Percentiles rank a stretch among this genome's conserved stretches.
Evolutionary conservation across 345 rosid species (phyloP).

Genomic region (Litchi chinensis): DNA sequence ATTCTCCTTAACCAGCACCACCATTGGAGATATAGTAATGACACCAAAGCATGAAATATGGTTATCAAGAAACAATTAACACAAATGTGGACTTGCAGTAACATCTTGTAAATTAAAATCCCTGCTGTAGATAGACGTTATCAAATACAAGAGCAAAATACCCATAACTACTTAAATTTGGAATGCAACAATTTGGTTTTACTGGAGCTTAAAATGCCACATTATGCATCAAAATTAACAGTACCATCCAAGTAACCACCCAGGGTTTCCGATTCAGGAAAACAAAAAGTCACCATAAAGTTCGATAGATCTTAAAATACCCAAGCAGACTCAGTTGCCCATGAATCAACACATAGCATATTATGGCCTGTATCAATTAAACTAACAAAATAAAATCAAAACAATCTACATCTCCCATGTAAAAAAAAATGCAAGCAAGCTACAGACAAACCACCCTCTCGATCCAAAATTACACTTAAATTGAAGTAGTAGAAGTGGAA

Average conservation of each 20-base stretch:
- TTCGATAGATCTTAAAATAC: not conserved
- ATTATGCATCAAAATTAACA: not conserved
- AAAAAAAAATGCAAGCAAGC: not conserved
- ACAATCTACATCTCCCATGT: not conserved
- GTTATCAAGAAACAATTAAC: not conserved
- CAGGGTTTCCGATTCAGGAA: not conserved
- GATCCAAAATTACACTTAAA: slow-evolving; percentile 10
- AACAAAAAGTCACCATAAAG: not conserved
- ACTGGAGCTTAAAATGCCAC: not conserved
- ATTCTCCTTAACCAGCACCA: slow-evolving; percentile 3
- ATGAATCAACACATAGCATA: not conserved
- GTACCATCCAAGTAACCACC: not conserved
- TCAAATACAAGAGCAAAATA: not conserved
- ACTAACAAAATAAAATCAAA: not conserved
- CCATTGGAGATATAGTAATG: not conserved
- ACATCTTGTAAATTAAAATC: not conserved
- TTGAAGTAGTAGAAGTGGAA: not conserved
- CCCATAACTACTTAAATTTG: not conserved
- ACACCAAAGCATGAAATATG: not conserved
- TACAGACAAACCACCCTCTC: slow-evolving; percentile 9
- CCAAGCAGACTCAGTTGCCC: slow-evolving; percentile 8
- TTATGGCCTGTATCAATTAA: not conserved
- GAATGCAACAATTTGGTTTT: not conserved
- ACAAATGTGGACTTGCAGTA: not conserved
- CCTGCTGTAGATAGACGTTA: not conserved